These are phyloP conservation scores for Suillus variegatus DNA, from an alignment of 768 basidiomycete genomes.

Conservation along the genomic window DNA sequence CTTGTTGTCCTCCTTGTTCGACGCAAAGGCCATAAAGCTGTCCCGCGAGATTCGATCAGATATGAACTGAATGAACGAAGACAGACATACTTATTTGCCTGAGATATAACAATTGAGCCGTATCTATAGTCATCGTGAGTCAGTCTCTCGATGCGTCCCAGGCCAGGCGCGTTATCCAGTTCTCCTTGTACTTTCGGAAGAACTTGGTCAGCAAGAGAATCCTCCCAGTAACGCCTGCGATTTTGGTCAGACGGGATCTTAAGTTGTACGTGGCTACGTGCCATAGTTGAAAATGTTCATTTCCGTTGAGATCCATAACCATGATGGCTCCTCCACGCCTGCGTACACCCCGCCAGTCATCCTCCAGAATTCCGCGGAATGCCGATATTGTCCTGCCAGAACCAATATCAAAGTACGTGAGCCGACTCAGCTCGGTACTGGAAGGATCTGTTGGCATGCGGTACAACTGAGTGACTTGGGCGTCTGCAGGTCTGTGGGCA, in stretches of 20 bases:
- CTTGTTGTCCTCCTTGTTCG: conserved; percentile 41
- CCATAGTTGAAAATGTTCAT: conserved; percentile 45
- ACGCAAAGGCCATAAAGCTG: conserved; percentile 41
- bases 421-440: conserved; percentile 29
- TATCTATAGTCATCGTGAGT: conserved; percentile 42
- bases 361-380: conserved; percentile 35
- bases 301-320: conserved; percentile 43
- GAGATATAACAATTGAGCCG: conserved; percentile 27
- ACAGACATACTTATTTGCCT: conserved; percentile 36
- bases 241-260: neutral
- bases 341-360: conserved; percentile 42
- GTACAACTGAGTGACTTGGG: conserved; percentile 40
- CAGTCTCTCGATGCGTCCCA: conserved; percentile 42
- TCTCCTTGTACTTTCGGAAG: conserved; percentile 40
- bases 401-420: conserved; percentile 43
- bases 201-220: conserved; percentile 23
- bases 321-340: conserved; percentile 39
- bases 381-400: conserved; percentile 36
- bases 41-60: conserved; percentile 9
- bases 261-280: conserved; percentile 12
- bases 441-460: conserved; percentile 32
- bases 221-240: conserved; percentile 45
- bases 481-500: conserved; percentile 40
- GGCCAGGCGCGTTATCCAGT: conserved; percentile 40
- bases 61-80: neutral